phyloP scores from a whole-genome alignment of 805 yeast species.

The Starmerella geochares region DNA sequence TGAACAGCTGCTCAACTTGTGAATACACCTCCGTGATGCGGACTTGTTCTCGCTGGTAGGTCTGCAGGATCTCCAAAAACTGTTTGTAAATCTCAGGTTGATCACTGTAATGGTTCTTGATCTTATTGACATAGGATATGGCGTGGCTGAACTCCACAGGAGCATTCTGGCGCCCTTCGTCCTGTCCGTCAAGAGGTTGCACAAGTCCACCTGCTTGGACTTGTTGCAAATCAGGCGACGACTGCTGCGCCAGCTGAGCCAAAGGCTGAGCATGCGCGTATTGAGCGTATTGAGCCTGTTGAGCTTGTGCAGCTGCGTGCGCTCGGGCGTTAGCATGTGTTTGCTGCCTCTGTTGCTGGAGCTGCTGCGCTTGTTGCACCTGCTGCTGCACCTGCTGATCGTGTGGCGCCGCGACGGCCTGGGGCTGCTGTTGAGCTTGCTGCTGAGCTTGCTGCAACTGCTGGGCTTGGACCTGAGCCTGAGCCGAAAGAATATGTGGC shows the following conservation, averaged over 20 bases:
- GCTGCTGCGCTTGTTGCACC: conserved; percentile 20
- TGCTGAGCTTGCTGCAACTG: conserved; percentile 12
- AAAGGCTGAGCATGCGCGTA: conserved; percentile 29
- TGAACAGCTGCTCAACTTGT: conserved; percentile 79
- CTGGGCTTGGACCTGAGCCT: conserved; percentile 12
- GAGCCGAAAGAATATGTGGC: conserved; percentile 17
- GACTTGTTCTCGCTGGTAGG: conserved; percentile 91
- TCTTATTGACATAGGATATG: conserved; percentile 88
- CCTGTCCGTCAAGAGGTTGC: not conserved
- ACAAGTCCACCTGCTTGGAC: conserved; percentile 28
- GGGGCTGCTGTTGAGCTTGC: conserved; percentile 19
- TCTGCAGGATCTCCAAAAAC: conserved; percentile 87
- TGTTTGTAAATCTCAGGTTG: conserved; percentile 95
- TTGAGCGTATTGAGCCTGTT: conserved; percentile 32
- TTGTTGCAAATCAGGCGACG: conserved; percentile 15
- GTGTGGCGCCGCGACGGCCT: conserved; percentile 10
- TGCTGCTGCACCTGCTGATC: conserved; percentile 21
- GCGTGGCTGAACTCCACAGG: conserved; percentile 97
- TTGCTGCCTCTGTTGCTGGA: conserved; percentile 22
- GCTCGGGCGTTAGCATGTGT: conserved; percentile 23
- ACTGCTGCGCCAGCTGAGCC: conserved; percentile 34
- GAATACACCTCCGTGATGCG: conserved; percentile 92
- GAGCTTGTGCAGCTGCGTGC: conserved; percentile 26
- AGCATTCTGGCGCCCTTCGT: not conserved
- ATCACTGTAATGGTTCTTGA: conserved; percentile 81